A percentile compares a stretch with the other conserved stretches of the same genome.
phyloP scores from a whole-genome alignment of 192 early-diverging fungal genomes.

The Podochytrium sp. region DNA sequence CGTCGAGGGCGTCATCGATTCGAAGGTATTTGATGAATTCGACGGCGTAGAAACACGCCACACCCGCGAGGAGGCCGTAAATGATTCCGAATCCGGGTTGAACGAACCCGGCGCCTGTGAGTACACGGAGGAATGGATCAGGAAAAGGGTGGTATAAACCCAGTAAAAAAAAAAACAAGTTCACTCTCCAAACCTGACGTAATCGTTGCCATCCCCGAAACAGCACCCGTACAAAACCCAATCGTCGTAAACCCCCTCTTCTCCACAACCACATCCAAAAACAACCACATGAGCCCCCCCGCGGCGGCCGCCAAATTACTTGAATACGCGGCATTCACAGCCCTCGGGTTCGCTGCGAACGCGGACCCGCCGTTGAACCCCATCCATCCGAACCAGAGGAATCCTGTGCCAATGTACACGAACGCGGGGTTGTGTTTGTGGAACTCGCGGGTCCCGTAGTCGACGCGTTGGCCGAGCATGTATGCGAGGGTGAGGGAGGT shows the following conservation, averaged over 20 bases:
- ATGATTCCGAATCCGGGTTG: slow-evolving; percentile 72
- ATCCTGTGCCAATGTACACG: slow-evolving; percentile 79
- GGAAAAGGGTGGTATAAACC: no score
- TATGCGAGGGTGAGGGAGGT: slow-evolving; percentile 79
- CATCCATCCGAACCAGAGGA: slow-evolving; percentile 91
- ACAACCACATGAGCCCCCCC: slow-evolving; percentile 73
- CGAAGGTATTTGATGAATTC: not conserved
- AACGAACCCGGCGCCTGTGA: slow-evolving; percentile 64
- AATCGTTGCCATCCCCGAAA: slow-evolving; percentile 87
- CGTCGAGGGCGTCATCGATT: slow-evolving; percentile 69
- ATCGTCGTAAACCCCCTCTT: slow-evolving; percentile 74
- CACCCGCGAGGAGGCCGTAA: slow-evolving; percentile 68
- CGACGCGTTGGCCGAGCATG: slow-evolving; percentile 78
- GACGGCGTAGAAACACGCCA: slow-evolving; percentile 13
- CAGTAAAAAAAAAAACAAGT: no score
- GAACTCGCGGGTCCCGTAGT: slow-evolving; percentile 65
- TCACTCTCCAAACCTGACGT: slow-evolving; percentile 87
- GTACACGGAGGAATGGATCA: not conserved
- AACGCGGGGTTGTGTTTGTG: slow-evolving; percentile 81
- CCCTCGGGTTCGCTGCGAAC: slow-evolving; percentile 69
- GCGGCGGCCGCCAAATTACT: slow-evolving; percentile 76
- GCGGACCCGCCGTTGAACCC: slow-evolving; percentile 87
- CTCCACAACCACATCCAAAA: slow-evolving; percentile 71
- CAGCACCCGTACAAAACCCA: slow-evolving; percentile 87
- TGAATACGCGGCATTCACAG: slow-evolving; percentile 75